A percentile compares a stretch with the other conserved stretches of the same genome.
phyloP scores from a whole-genome alignment of 2,329 filamentous ascomycete genomes.

The Aspergillus pseudoglaucus region DNA sequence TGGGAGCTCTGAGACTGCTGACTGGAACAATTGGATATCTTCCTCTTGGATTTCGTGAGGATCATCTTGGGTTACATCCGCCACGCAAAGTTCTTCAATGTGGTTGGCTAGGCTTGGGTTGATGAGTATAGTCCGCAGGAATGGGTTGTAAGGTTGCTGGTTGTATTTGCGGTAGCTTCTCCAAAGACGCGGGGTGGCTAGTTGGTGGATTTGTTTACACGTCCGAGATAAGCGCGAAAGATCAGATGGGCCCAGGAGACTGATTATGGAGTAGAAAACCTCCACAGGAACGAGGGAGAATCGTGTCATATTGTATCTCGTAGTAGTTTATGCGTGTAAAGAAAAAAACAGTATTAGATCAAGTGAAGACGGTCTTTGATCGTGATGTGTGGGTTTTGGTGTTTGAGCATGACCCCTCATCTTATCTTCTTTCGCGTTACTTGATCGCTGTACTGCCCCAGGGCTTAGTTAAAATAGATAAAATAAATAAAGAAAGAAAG shows the following conservation, averaged over 20 bases:
- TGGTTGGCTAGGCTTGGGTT: neutral
- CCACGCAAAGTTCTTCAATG: neutral
- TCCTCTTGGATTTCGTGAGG: neutral
- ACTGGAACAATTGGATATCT: neutral
- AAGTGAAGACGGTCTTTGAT: neutral
- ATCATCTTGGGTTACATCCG: neutral
- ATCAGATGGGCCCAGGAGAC: neutral
- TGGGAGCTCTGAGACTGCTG: neutral
- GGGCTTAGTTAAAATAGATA: neutral
- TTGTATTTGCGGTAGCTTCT: neutral
- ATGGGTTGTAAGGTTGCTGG: neutral
- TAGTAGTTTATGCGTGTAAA: neutral
- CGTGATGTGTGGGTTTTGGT: no score
- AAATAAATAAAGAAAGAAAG: neutral
- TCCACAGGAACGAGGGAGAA: neutral
- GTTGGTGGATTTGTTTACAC: neutral
- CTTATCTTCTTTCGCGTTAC: neutral
- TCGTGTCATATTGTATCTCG: neutral
- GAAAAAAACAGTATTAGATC: no score
- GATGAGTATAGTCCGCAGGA: neutral
- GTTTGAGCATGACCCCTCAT: no score
- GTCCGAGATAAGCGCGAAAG: neutral
- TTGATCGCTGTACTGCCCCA: no score
- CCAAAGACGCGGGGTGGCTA: neutral
- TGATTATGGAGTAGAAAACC: neutral